Evolutionary conservation across 331 rosid genomes (phyloP).

Genomic region (Acacia pycnantha): DNA sequence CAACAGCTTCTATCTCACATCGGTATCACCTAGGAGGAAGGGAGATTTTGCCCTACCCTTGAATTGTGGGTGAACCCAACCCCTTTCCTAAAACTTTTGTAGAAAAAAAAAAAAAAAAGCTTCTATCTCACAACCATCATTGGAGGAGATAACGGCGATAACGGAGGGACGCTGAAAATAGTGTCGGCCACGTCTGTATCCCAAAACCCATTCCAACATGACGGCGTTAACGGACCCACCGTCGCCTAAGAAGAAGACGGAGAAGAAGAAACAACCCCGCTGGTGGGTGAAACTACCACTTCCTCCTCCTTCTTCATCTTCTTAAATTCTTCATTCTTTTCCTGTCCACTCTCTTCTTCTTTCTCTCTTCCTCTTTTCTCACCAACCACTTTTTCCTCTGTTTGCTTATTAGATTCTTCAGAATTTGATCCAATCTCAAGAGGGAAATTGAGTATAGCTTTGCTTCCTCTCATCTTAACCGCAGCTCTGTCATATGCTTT

Average conservation of each 20-base stretch:
- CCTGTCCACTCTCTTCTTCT: not conserved
- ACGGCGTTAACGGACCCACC: constrained; percentile 43
- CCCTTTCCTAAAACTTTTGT: no score
- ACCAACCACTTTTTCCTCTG: constrained; percentile 21
- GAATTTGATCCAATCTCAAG: constrained; percentile 41
- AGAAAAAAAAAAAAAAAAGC: no score
- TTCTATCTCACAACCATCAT: constrained; percentile 35
- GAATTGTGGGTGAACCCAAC: no score
- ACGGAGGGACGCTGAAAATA: constrained; percentile 51
- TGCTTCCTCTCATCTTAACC: constrained; percentile 76
- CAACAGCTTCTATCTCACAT: no score
- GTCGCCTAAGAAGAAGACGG: not conserved
- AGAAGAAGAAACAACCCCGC: not conserved
- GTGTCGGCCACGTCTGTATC: constrained; percentile 43
- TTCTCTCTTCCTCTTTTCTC: constrained; percentile 39
- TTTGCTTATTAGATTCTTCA: not conserved
- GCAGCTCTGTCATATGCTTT: constrained; percentile 88
- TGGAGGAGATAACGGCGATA: constrained; percentile 48
- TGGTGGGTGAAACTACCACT: constrained; percentile 22
- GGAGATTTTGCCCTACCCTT: no score
- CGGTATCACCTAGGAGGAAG: no score
- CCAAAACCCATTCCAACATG: constrained; percentile 57
- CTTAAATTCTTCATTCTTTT: constrained; percentile 14
- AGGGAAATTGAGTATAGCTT: constrained; percentile 87
- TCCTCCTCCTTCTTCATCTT: not conserved